These are phyloP conservation scores for Penicillium diatomitis DNA, from an alignment of 495 filamentous ascomycete species.

Conservation along the genomic window DNA sequence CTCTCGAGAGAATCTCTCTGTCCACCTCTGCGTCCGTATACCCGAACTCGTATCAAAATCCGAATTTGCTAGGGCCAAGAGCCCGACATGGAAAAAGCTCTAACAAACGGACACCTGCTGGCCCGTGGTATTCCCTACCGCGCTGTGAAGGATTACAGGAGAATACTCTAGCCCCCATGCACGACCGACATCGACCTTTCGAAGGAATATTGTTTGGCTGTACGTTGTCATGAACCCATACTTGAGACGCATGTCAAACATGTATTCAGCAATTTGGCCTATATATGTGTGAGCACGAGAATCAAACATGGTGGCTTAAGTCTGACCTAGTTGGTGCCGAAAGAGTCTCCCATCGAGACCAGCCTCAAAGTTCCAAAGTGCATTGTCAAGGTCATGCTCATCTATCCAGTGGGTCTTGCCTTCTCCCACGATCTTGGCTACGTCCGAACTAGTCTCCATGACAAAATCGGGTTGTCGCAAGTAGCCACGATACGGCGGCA, in stretches of 20 bases:
- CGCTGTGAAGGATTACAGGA: not conserved
- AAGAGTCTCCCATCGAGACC: too few species aligned
- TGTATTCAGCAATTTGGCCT: constrained; percentile 1
- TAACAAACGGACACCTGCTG: not conserved
- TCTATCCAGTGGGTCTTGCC: too few species aligned
- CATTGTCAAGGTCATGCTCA: too few species aligned
- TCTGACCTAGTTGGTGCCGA: too few species aligned
- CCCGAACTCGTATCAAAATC: not conserved
- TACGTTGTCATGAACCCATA: constrained; percentile 1
- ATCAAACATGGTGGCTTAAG: too few species aligned
- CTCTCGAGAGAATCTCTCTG: not conserved
- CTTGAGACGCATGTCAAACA: not conserved
- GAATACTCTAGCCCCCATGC: constrained; percentile 1
- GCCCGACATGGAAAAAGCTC: not conserved
- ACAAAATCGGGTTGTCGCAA: too few species aligned
- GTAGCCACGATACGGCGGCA: too few species aligned
- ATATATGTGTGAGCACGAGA: too few species aligned
- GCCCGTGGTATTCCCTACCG: not conserved
- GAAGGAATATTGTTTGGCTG: not conserved
- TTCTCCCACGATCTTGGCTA: too few species aligned
- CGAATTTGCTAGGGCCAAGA: not conserved
- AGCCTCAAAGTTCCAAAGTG: too few species aligned
- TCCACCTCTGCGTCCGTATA: not conserved
- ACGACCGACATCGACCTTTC: not conserved
- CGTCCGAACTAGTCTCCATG: too few species aligned